A percentile compares a stretch with the other conserved stretches of the same genome.
Conservation (phyloP, 2,329 filamentous ascomycete genomes). For the Talaromyces pinophilus region DNA sequence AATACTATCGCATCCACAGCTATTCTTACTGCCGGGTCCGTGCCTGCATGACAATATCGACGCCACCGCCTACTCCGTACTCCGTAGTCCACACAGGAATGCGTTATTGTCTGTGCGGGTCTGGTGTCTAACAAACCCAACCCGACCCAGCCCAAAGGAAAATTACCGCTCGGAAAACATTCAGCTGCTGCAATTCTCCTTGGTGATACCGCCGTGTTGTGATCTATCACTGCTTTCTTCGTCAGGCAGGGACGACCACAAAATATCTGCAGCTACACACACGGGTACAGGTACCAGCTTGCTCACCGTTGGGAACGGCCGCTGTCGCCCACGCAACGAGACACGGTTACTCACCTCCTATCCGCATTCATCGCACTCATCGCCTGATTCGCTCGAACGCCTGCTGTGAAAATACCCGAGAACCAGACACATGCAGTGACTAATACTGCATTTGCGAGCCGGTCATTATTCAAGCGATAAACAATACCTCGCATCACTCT, state of each 20-base stretch:
- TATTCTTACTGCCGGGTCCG: constrained; percentile 15
- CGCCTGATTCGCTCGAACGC: constrained; percentile 3
- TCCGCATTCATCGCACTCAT: constrained; percentile 1
- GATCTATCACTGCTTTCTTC: constrained; percentile 6
- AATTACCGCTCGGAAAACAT: constrained; percentile 19
- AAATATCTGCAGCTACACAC: background rate
- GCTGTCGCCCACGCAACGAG: constrained; percentile 5
- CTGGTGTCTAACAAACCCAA: constrained; percentile 18
- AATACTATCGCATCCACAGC: background rate
- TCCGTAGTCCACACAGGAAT: constrained; percentile 19
- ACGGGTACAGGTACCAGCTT: background rate
- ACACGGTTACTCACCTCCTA: constrained; percentile 10
- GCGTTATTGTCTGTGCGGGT: constrained; percentile 23
- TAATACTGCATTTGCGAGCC: background rate
- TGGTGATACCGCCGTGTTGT: background rate
- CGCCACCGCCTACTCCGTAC: constrained; percentile 21
- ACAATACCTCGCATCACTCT: background rate
- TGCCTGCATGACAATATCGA: constrained; percentile 21
- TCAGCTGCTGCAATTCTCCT: constrained; percentile 6
- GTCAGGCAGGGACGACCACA: background rate
- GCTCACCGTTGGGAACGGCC: background rate
- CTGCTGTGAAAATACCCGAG: background rate
- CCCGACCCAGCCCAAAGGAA: constrained; percentile 2
- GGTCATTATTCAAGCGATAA: background rate
- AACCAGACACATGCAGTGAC: constrained; percentile 2